These are phyloP conservation scores for Cantharellus anzutake DNA, from an alignment of 768 basidiomycete species.

Conservation along the genomic window DNA sequence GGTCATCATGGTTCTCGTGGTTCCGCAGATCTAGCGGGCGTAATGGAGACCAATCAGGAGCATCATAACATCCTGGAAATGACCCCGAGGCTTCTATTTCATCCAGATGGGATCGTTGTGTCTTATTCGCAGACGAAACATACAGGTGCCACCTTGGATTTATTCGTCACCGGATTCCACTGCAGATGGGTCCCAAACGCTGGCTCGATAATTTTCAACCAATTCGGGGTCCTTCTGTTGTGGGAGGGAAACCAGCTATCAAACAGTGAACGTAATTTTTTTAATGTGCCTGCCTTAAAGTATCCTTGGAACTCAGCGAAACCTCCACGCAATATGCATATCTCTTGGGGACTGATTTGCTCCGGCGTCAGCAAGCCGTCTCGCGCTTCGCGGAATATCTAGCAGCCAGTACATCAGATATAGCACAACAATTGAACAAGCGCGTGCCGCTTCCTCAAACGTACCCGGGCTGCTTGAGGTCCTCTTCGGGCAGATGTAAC, in stretches of 20 bases:
- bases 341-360: conserved; percentile 29
- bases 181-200: conserved; percentile 3
- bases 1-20: background rate
- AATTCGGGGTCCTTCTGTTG: conserved; percentile 41
- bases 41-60: background rate
- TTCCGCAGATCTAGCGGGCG: background rate
- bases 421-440: too few species aligned
- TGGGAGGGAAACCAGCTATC: background rate
- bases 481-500: too few species aligned
- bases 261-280: too few species aligned
- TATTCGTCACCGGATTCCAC: background rate
- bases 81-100: background rate
- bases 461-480: too few species aligned
- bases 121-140: background rate
- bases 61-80: too few species aligned
- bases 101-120: background rate
- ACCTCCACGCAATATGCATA: conserved; percentile 50
- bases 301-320: conserved; percentile 51
- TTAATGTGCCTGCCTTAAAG: conserved; percentile 16
- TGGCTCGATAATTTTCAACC: conserved; percentile 52
- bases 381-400: too few species aligned
- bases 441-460: too few species aligned
- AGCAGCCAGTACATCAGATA: too few species aligned
- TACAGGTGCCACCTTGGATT: background rate
- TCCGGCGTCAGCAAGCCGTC: conserved; percentile 6